These are phyloP conservation scores for Calonectria pseudoreteaudii DNA, from an alignment of 2,329 filamentous ascomycete genomes.

Conservation along the genomic window DNA sequence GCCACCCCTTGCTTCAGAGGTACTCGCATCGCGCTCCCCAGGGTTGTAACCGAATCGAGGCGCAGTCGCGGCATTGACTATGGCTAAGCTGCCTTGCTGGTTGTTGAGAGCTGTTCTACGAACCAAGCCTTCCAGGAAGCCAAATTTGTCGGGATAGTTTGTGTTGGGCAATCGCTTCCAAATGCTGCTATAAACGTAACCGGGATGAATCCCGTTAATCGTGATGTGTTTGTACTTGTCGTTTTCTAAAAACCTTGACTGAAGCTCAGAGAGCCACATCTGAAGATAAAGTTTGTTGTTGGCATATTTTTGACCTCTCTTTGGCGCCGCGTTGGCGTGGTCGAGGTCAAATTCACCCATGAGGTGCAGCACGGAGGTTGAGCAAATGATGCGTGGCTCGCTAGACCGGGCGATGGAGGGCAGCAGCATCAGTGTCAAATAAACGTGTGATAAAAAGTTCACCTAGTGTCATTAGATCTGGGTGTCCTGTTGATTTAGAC, in stretches of 20 bases:
- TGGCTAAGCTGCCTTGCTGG: conserved; percentile 3
- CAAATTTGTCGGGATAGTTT: neutral
- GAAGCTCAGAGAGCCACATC: conserved; percentile 11
- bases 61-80: conserved; percentile 10
- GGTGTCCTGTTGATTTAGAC: too few relatives aligned
- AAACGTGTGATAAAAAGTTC: conserved; percentile 14
- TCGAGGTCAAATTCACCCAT: neutral
- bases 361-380: neutral
- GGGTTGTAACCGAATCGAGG: neutral
- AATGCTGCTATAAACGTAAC: conserved; percentile 1
- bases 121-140: neutral
- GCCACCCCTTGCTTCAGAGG: neutral
- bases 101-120: neutral
- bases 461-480: neutral
- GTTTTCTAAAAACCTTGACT: neutral
- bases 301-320: neutral
- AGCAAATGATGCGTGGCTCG: conserved; percentile 8
- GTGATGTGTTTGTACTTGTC: conserved; percentile 14
- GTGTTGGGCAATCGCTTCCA: neutral
- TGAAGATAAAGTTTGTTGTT: conserved; percentile 20
- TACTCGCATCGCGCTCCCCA: neutral
- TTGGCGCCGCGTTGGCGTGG: neutral
- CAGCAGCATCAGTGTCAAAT: conserved; percentile 7
- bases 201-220: conserved; percentile 10
- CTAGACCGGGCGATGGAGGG: neutral